Percentiles rank a stretch among this genome's conserved stretches.
Conservation (phyloP, 2,329 filamentous ascomycete genomes). For the Alternaria arborescens region DNA sequence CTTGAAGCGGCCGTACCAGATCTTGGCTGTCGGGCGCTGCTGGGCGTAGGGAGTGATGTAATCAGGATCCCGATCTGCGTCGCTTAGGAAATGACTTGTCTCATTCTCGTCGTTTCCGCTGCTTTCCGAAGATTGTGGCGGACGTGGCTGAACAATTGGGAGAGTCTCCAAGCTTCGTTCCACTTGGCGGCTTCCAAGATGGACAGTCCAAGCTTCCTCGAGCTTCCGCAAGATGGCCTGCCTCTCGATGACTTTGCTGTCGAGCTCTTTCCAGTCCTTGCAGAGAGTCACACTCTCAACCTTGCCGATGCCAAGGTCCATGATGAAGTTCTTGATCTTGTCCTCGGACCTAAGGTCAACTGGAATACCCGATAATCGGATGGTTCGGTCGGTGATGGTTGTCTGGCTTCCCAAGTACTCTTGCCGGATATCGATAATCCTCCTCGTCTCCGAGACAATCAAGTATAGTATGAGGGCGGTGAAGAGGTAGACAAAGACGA, state of each 20-base stretch:
- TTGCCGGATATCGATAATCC: slow-evolving; percentile 85
- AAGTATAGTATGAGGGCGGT: slow-evolving; percentile 82
- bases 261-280: slow-evolving; percentile 84
- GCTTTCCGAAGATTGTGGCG: slow-evolving; percentile 42
- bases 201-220: slow-evolving; percentile 83
- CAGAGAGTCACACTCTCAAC: slow-evolving; percentile 90
- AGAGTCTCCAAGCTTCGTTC: slow-evolving; percentile 59
- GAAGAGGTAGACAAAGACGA: slow-evolving; percentile 95
- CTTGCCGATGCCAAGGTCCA: slow-evolving; percentile 86
- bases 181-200: slow-evolving; percentile 67
- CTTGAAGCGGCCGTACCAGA: slow-evolving; percentile 81
- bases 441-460: slow-evolving; percentile 82
- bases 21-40: slow-evolving; percentile 71
- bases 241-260: slow-evolving; percentile 75
- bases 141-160: slow-evolving; percentile 59
- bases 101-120: slow-evolving; percentile 60
- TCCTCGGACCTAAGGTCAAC: slow-evolving; percentile 78
- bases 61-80: slow-evolving; percentile 46
- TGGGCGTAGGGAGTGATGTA: slow-evolving; percentile 58
- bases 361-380: slow-evolving; percentile 89
- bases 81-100: slow-evolving; percentile 67
- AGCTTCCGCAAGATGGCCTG: slow-evolving; percentile 72
- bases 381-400: slow-evolving; percentile 94
- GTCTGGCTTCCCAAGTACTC: slow-evolving; percentile 92
- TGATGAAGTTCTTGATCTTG: slow-evolving; percentile 85